Evolutionary conservation across 2,329 filamentous ascomycete species (phyloP).

Genomic region (Reticulascus tulasneorum): DNA sequence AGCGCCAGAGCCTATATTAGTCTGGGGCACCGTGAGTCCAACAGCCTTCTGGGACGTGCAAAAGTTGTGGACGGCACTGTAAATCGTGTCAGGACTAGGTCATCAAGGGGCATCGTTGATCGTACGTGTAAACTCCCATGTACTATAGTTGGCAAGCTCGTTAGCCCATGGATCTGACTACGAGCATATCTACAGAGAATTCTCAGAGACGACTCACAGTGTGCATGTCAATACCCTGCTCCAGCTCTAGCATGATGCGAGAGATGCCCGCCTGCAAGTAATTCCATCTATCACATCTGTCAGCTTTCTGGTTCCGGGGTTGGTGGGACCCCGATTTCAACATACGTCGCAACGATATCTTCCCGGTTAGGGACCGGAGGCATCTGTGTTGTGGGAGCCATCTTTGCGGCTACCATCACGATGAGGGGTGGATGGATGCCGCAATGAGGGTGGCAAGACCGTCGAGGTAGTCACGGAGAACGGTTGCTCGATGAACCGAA

Average conservation of each 20-base stretch:
- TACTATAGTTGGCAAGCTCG: conserved; percentile 50
- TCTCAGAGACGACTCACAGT: conserved; percentile 53
- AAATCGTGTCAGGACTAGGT: conserved; percentile 29
- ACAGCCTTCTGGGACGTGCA: conserved; percentile 96
- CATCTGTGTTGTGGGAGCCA: conserved; percentile 39
- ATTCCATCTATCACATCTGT: conserved; percentile 61
- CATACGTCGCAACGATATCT: conserved; percentile 52
- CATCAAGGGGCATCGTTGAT: neutral
- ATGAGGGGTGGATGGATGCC: conserved; percentile 5
- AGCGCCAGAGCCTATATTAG: conserved; percentile 41
- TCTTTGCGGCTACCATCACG: conserved; percentile 30
- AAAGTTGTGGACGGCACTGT: conserved; percentile 92
- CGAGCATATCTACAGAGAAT: conserved; percentile 2
- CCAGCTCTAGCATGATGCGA: conserved; percentile 88
- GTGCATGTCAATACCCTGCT: conserved; percentile 89
- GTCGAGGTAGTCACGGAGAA: conserved; percentile 17
- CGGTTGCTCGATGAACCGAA: conserved; percentile 1
- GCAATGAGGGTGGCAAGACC: conserved; percentile 12
- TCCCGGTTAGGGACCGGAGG: conserved; percentile 58
- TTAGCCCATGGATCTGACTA: conserved; percentile 4
- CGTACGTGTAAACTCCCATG: conserved; percentile 91
- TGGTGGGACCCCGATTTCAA: conserved; percentile 1
- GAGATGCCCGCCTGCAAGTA: conserved; percentile 87
- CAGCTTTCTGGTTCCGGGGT: conserved; percentile 10
- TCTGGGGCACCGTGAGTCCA: conserved; percentile 41